Evolutionary conservation across 371 early-diverging fungal species (phyloP), one percentile per base, ranked within the genome.

Genomic region (Entomophthora muscae): DNA sequence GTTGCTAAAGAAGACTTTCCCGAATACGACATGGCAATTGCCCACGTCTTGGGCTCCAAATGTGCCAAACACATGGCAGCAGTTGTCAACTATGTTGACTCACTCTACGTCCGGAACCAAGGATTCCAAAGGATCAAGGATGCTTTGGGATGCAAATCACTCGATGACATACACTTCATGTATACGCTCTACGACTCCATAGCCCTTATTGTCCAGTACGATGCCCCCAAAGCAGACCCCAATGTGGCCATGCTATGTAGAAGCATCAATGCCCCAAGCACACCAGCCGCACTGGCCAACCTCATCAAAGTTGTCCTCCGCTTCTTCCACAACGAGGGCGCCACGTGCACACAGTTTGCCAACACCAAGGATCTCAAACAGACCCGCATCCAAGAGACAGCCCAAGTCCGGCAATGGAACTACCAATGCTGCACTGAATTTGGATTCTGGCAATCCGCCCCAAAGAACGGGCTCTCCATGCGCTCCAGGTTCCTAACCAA

Each of bases 341-440:
- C 23, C 54, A 29, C 10, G 22, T 63, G 63, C 23, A 28, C 53
- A 17, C 10, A 17, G 2, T 53, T 63, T 52, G 32, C 54, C 17
- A 54, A 53, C 23, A 31, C 17, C 12, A 1, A 0, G 21, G 30
- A 52, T 13, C 32, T 63, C 55, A 31, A 21, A 12, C 13, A 23
- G 31, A 12, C 30, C 10, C 52, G 21, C 10, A 1, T 29, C 53
- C 63, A 0, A 31, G 22, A 29, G 17, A 29, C 21, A n/a, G 1
- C 0, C 7, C 13, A 1, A 28, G 52, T 51, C 23, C 2, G 27
- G 27, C 63, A 63, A 52, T 64, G 64, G 64, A 57, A 26, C 32
- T 64, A 57, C 51, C 64, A 86, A 64, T 73, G 74, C 1, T 87
- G 88, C 68, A 82, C 78, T 27, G 80, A 87, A 68, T 85, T 78